Percentiles rank a stretch among this genome's conserved stretches.
Conservation (phyloP, 345 rosid genomes). For the Eucalyptus brandiana region DNA sequence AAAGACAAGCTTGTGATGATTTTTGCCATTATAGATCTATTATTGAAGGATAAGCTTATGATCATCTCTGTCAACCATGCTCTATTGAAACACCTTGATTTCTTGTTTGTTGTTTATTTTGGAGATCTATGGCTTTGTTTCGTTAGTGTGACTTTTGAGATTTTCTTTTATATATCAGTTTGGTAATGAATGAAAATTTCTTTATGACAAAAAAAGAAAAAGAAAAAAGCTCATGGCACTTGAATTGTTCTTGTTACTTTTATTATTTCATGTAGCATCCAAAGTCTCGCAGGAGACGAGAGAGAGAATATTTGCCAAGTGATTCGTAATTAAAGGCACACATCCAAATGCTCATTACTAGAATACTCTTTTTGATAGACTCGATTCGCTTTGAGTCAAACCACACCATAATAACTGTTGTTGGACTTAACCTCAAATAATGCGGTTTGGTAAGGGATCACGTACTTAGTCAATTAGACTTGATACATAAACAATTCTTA, state of each 20-base stretch:
- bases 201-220: too few relatives aligned
- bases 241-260: neutral
- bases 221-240: neutral
- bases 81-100: too few relatives aligned
- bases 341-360: neutral
- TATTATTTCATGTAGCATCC: neutral
- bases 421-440: neutral
- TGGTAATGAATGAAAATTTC: too few relatives aligned
- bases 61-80: too few relatives aligned
- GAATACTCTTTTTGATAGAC: neutral
- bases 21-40: too few relatives aligned
- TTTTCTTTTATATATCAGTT: too few relatives aligned
- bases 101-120: too few relatives aligned
- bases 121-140: too few relatives aligned
- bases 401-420: neutral
- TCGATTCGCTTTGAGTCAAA: neutral
- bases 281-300: neutral
- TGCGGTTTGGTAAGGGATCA: neutral
- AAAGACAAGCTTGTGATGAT: too few relatives aligned
- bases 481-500: neutral
- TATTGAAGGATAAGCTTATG: too few relatives aligned
- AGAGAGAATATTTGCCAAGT: neutral
- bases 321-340: neutral
- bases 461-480: neutral
- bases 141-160: too few relatives aligned